Percentiles rank a stretch among this genome's conserved stretches.
Evolutionary conservation across 371 early-diverging fungal species (phyloP).

Genomic region (Rhizopus delemar): DNA sequence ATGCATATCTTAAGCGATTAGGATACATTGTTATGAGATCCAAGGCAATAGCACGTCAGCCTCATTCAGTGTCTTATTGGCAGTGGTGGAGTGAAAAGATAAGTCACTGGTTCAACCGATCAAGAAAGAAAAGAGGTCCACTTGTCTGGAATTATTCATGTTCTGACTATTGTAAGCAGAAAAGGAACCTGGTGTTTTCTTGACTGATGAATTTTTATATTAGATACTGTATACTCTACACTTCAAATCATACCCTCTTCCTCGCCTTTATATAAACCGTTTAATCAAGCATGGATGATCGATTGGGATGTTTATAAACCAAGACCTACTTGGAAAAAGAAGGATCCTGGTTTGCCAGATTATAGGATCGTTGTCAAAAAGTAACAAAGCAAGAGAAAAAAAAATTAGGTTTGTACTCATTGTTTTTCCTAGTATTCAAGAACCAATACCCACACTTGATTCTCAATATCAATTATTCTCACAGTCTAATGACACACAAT

Average conservation of each 20-base stretch:
- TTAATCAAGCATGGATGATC: constrained; percentile 9
- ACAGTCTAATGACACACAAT: not conserved
- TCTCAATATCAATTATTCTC: constrained; percentile 14
- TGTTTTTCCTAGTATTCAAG: constrained; percentile 5
- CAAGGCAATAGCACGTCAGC: not conserved
- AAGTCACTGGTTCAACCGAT: not conserved
- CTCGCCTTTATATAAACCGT: constrained; percentile 28
- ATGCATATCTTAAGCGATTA: constrained; percentile 55
- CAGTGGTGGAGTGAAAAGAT: no score
- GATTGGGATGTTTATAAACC: constrained; percentile 61
- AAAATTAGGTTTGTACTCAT: not conserved
- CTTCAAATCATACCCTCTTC: constrained; percentile 26
- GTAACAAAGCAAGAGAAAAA: not conserved
- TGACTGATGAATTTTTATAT: not conserved
- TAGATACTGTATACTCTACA: constrained; percentile 26
- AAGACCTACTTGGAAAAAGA: constrained; percentile 52
- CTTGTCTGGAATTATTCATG: constrained; percentile 17
- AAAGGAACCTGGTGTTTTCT: not conserved
- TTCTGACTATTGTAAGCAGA: constrained; percentile 13
- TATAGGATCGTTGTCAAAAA: constrained; percentile 46
- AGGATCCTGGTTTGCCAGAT: constrained; percentile 53
- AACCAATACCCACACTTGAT: constrained; percentile 16
- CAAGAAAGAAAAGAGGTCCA: not conserved
- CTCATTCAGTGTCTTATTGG: no score
- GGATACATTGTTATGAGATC: constrained; percentile 48